Base-by-base conservation (phyloP, 257 asterid species). In the Sherardia arvensis region DNA sequence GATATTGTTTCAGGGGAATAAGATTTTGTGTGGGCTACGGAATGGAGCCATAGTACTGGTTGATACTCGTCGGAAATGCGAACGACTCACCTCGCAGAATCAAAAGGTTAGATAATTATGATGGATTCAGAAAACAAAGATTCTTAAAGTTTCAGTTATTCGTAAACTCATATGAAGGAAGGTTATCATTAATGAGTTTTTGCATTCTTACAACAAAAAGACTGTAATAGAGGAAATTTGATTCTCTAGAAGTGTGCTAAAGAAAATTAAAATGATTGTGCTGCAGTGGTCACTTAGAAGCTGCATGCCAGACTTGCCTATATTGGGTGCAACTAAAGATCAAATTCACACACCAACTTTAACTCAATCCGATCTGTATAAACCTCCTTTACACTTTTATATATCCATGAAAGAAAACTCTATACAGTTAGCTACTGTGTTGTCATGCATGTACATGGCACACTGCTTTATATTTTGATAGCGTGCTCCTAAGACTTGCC, bases 21-120 rank as follows among this genome's bases (percentile, higher is more conserved):
- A 54, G 66, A 67, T 82, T 74, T 76, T 87, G 59, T 89, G 95
- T 71, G 99, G 99, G 57, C 79, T 90, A 73, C 88, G 99, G 73
- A 93, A 80, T 81, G 97, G 97, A 77, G 73, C 80, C 61, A 85
- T 93, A 69, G 45, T 84, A 73, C 74, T 81, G 5, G 83, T 87
- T 69, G 99, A 93, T 62, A 66, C 84, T 75, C 99, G 99, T 66
- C 83, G 83, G 71, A 85, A 79, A 76, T 91, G 79, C 48, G 86
- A 64, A 72, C 89, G 69, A 33, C 60, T 34, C 68, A 53, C 76
- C 65, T 62, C 64, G 62, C 65, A 61, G 7, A 65, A 49, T 55
- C 49, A 9, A 53, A 43, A 40, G 72, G 71, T 64, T 58, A 66
- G 51, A 55, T 66, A 29, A 25, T 49, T 30, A 48, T 65, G 65